Percentiles rank a stretch among this genome's conserved stretches.
Conservation (phyloP, 768 basidiomycete genomes). For the Dictyophora rubrovolvata region DNA sequence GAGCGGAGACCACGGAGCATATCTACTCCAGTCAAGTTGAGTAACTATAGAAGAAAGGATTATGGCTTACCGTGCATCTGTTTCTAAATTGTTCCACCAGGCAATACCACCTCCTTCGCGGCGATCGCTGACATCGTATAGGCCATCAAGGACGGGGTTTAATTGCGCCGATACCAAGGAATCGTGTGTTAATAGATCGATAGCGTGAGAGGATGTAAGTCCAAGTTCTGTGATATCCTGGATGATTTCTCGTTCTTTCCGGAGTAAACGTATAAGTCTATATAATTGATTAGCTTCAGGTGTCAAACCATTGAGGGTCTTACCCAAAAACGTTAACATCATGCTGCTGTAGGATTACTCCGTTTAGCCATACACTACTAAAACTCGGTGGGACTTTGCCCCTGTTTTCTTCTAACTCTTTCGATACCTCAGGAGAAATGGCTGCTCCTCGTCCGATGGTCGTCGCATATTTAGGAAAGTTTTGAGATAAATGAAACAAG, state of each 20-base stretch:
- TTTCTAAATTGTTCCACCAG: slow-evolving; percentile 84
- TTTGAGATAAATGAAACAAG: slow-evolving; percentile 64
- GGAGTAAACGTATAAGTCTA: slow-evolving; percentile 59
- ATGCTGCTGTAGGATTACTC: slow-evolving; percentile 44
- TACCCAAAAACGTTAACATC: slow-evolving; percentile 66
- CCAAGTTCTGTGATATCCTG: slow-evolving; percentile 50
- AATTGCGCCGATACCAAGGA: slow-evolving; percentile 42
- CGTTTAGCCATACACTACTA: slow-evolving; percentile 75
- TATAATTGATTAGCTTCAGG: neutral
- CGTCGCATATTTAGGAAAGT: slow-evolving; percentile 82
- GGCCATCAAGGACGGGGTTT: slow-evolving; percentile 47
- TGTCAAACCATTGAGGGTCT: slow-evolving; percentile 11
- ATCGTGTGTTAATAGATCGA: slow-evolving; percentile 64
- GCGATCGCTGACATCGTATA: slow-evolving; percentile 90
- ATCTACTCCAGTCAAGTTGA: slow-evolving; percentile 25
- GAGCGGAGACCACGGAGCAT: slow-evolving; percentile 41
- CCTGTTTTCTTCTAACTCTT: slow-evolving; percentile 52
- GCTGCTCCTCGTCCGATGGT: slow-evolving; percentile 61
- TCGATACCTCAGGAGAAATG: slow-evolving; percentile 36
- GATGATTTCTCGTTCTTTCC: slow-evolving; percentile 60
- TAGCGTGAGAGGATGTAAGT: slow-evolving; percentile 50
- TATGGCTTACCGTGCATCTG: slow-evolving; percentile 52
- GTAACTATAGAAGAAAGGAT: slow-evolving; percentile 11
- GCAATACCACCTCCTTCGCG: slow-evolving; percentile 65
- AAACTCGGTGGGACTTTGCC: slow-evolving; percentile 40